A percentile compares a stretch with the other conserved stretches of the same genome.
These are phyloP conservation scores for Fusarium gaditjirri DNA, from an alignment of 2,329 filamentous ascomycete species.

Conservation along the genomic window DNA sequence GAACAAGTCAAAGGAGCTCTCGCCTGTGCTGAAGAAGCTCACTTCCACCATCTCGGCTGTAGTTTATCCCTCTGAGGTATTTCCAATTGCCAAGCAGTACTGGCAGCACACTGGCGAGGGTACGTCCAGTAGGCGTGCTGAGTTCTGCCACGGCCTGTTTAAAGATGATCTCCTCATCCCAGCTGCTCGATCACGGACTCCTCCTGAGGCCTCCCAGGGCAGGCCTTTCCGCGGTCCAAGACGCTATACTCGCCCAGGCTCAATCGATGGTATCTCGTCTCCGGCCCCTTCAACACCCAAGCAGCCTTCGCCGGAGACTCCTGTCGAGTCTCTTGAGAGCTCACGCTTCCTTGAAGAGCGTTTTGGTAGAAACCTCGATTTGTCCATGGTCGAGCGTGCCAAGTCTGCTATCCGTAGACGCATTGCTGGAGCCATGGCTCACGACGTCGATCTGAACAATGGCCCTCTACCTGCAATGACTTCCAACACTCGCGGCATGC, in stretches of 20 bases:
- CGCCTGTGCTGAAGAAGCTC: constrained; percentile 64
- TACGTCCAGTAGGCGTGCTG: constrained; percentile 87
- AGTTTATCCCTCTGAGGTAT: constrained; percentile 74
- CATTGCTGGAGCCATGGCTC: constrained; percentile 86
- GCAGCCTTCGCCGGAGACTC: constrained; percentile 30
- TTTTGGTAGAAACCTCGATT: constrained; percentile 89
- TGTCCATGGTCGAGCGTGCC: constrained; percentile 81
- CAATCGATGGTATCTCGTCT: constrained; percentile 45
- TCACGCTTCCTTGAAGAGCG: constrained; percentile 90
- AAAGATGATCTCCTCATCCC: constrained; percentile 70
- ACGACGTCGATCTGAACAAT: constrained; percentile 67
- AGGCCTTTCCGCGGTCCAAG: constrained; percentile 75
- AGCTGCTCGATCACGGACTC: constrained; percentile 41
- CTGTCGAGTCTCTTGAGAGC: constrained; percentile 69
- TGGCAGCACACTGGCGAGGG: constrained; percentile 98
- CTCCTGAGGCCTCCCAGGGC: constrained; percentile 37
- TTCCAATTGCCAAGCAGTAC: constrained; percentile 85
- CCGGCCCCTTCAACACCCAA: constrained; percentile 23
- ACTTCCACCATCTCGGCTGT: constrained; percentile 74
- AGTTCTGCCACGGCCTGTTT: constrained; percentile 84
- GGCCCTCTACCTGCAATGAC: constrained; percentile 37
- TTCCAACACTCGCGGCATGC: constrained; percentile 65
- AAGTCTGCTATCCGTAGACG: constrained; percentile 86
- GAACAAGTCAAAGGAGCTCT: constrained; percentile 61
- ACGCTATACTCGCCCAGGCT: constrained; percentile 75